These are phyloP conservation scores for Pseudogymnoascus sp. DNA, from an alignment of 2,329 filamentous ascomycete species.

Conservation along the genomic window DNA sequence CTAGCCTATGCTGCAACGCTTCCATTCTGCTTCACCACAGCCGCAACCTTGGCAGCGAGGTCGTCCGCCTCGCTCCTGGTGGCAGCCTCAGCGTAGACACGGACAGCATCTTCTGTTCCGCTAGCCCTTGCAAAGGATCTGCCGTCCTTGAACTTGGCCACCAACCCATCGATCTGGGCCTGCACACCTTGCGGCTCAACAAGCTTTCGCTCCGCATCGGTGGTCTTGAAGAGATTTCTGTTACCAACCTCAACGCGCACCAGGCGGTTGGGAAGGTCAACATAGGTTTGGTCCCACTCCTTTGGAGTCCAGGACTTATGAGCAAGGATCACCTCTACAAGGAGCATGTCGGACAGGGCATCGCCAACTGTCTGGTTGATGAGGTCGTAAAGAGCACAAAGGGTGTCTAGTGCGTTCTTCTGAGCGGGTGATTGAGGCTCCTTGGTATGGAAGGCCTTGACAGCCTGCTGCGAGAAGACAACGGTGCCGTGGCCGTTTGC, in stretches of 20 bases:
- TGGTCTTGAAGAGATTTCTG: conserved; percentile 83
- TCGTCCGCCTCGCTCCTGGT: conserved; percentile 86
- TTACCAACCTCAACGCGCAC: conserved; percentile 84
- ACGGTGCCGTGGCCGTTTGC: conserved; percentile 97
- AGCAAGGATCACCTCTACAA: conserved; percentile 91
- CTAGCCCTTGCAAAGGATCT: conserved; percentile 86
- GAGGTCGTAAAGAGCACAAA: conserved; percentile 75
- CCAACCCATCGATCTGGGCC: conserved; percentile 75
- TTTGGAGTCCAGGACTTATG: conserved; percentile 87
- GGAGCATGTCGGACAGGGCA: conserved; percentile 87
- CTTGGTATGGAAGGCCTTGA: conserved; percentile 68
- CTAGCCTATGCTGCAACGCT: conserved; percentile 10
- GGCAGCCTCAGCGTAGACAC: conserved; percentile 91
- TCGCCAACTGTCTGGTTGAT: conserved; percentile 99
- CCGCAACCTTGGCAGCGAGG: conserved; percentile 69
- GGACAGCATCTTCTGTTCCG: conserved; percentile 91
- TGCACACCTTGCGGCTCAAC: conserved; percentile 73
- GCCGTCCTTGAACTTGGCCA: conserved; percentile 84
- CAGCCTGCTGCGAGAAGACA: conserved; percentile 79
- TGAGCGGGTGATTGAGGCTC: conserved; percentile 87
- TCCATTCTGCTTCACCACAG: conserved; percentile 22
- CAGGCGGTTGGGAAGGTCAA: conserved; percentile 89
- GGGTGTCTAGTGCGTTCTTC: conserved; percentile 77
- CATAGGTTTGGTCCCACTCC: conserved; percentile 91
- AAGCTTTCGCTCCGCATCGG: conserved; percentile 84